Evolutionary conservation across 2,329 filamentous ascomycete genomes (phyloP), one percentile per base, ranked within the genome.

Genomic region (Aspergillus glaucus): DNA sequence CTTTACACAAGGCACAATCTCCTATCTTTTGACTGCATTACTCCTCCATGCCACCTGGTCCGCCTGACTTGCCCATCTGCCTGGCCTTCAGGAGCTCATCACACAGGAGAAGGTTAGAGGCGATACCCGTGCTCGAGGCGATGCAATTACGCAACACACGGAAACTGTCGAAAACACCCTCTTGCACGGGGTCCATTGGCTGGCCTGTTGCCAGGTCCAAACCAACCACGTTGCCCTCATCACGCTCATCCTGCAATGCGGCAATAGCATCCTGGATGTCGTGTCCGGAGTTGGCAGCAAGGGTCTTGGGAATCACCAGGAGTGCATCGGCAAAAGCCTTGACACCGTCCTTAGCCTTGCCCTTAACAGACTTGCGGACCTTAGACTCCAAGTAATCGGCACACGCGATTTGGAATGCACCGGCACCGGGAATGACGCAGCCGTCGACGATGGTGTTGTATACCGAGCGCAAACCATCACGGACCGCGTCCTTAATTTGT

Each of bases 371-470:
- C 77, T 89, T 94, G 60, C 79, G 79, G 75, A 97, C 95, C 15
- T 80, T 81, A 56, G 89, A 90, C 68, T 86, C 87, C 53, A 98
- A 78, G 70, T 95, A 90, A 43, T 84, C 79, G 21, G 91, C 89
- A 61, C 88, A 95, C 28, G 93, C 91, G 42, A 98, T 85, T 72
- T 98, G 93, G 82, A 95, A 98, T 44, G 93, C 88, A 61, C 93
- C 93, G 50, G 84, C 93, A 50, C 93, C 93, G 1, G 93, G 93
- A 22, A 98, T 89, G 17, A 98, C 93, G 59, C 87, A 92, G 73
- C 86, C 84, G 69, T 98, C 93, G n/a, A 97, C 92, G 68, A 98
- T 97, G 79, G 95, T 95, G 78, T 98, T 98, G 81, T 96, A 97
- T 44, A 97, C 93, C 67, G 89, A 95, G 65, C 93, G 84, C 58